Base-by-base conservation (phyloP, 1,284 basidiomycete genomes). In the Boletus mariae region DNA sequence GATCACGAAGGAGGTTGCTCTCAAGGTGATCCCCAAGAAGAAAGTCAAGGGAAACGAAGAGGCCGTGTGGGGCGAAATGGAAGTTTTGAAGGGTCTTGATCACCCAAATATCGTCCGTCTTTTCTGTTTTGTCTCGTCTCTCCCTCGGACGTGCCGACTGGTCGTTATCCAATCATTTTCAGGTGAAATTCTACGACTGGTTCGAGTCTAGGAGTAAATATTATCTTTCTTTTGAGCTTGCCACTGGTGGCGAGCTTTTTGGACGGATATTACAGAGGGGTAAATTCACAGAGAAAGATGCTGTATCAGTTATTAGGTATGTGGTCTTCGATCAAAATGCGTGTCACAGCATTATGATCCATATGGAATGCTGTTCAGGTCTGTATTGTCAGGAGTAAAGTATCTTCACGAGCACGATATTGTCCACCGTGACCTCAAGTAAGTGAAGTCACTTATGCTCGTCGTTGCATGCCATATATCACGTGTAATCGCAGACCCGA, bases 111-210 rank as follows among this genome's bases (percentile, higher is more conserved):
- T 97, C 58, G 94, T 92, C 55, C 63, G 87, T 78, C 48, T 45
- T 17, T 37, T 4, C 12, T 25, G 2, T 32, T 23, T 25, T 26
- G 1, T 41, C 20, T 20, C 20, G 20, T 20, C 20, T 31, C 43
- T 44, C 43, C 12, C 3, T 15, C 38, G 6, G n/a, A 37, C 10
- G 37, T 6, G 20, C 28, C 11, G 4, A 40, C 38, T 48, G 40
- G 54, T 51, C 5, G 48, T 3, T 45, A 13, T 44, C 7, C 17
- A 10, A 7, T 38, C 28, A 26, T n/a, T 12, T 49, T 28, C 70
- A 88, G 89, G 92, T 96, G 62, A 93, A 93, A 67, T 92, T 94
- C 64, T 93, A 88, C 68, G 92, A 94, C 68, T 92, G 86, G 83
- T 97, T 97, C 68, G 94, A 97, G 67, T 93, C 90, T 15, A 78